Evolutionary conservation across 2,329 filamentous ascomycete genomes (phyloP).

Genomic region (Plenodomus lindquistii): DNA sequence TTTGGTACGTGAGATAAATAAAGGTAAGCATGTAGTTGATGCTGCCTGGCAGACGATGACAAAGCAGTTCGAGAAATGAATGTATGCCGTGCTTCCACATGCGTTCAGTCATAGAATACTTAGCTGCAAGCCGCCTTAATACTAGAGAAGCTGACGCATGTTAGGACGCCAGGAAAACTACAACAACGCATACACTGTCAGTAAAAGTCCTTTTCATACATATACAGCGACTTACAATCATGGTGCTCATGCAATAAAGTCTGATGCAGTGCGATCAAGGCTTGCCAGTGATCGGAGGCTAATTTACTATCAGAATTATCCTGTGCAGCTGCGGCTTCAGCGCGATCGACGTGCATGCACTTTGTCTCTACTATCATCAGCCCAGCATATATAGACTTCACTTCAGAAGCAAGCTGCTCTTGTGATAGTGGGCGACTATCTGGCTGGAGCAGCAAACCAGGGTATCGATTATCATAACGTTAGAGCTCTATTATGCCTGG

Average conservation of each 20-base stretch:
- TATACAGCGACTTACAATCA: constrained; percentile 35
- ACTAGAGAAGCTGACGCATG: constrained; percentile 74
- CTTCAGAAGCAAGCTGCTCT: constrained; percentile 77
- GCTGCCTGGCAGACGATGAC: constrained; percentile 71
- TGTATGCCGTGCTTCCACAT: constrained; percentile 97
- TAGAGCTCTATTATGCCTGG: constrained; percentile 41
- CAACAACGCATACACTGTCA: not conserved
- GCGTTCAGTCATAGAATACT: constrained; percentile 87
- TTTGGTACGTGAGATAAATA: constrained; percentile 85
- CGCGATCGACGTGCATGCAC: constrained; percentile 79
- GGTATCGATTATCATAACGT: constrained; percentile 33
- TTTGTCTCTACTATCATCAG: constrained; percentile 85
- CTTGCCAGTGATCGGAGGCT: constrained; percentile 77
- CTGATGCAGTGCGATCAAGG: constrained; percentile 78
- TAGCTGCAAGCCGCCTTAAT: constrained; percentile 69
- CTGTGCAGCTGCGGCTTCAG: constrained; percentile 56
- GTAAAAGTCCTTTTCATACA: not conserved
- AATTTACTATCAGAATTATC: constrained; percentile 52
- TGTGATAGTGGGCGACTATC: constrained; percentile 72
- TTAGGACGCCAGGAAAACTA: constrained; percentile 75
- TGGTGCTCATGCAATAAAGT: constrained; percentile 74
- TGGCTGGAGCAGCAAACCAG: constrained; percentile 57
- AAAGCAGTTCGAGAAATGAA: constrained; percentile 71
- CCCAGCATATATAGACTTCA: constrained; percentile 81
- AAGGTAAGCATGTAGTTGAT: constrained; percentile 90